A percentile compares a stretch with the other conserved stretches of the same genome.
These are phyloP conservation scores for Salix caprea DNA, from an alignment of 345 rosid species.

Conservation along the genomic window DNA sequence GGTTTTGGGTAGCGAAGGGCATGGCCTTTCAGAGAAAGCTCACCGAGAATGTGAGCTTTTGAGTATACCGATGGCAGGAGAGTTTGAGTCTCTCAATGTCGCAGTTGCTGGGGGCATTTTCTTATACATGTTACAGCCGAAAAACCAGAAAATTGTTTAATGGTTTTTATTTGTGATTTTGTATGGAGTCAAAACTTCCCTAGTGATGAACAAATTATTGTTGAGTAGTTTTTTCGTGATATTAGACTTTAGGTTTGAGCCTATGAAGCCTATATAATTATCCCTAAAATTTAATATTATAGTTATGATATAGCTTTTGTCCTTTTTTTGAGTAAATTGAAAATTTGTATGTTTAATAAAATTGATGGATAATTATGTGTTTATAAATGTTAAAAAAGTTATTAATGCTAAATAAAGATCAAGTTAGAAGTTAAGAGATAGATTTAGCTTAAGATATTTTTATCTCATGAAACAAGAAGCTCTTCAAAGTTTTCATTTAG, in stretches of 20 bases:
- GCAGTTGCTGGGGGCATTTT: constrained; percentile 96
- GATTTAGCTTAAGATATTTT: no score
- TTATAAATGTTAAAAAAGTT: no score
- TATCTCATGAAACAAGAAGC: no score
- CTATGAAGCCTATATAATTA: no score
- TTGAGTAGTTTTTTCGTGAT: background rate
- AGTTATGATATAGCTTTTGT: no score
- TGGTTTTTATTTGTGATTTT: background rate
- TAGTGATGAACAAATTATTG: background rate
- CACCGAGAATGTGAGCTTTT: constrained; percentile 59
- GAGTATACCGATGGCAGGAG: constrained; percentile 78
- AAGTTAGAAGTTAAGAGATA: no score
- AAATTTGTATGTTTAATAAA: no score
- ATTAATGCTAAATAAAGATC: no score
- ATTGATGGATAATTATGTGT: no score
- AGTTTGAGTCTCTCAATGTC: constrained; percentile 87
- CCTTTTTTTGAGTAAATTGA: no score
- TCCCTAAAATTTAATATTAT: no score
- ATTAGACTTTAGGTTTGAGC: background rate
- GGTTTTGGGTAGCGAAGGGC: constrained; percentile 88
- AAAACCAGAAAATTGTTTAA: constrained; percentile 9
- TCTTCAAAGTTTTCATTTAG: no score
- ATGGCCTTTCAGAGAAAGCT: constrained; percentile 68
- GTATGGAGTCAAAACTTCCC: background rate
- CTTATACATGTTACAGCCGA: constrained; percentile 62